phyloP scores from a whole-genome alignment of 129 eudicot species.

The Glebionis coronaria region DNA sequence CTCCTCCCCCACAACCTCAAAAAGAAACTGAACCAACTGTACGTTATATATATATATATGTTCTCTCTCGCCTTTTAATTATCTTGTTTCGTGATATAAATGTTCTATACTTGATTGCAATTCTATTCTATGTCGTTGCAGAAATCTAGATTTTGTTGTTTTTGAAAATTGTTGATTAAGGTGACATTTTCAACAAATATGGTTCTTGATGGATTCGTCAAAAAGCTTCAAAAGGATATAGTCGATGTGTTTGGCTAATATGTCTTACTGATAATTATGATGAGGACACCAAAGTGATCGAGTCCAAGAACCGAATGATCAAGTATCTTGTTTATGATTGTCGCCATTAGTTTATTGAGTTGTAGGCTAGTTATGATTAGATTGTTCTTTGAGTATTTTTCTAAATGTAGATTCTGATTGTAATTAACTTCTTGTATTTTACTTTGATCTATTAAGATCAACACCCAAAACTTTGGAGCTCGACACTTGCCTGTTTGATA shows the following conservation, averaged over 20 bases:
- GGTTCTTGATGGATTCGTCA: slow-evolving; percentile 20
- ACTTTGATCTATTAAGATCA: background rate
- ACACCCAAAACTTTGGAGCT: background rate
- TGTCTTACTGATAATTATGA: background rate
- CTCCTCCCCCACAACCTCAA: slow-evolving; percentile 18
- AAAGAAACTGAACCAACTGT: slow-evolving; percentile 14
- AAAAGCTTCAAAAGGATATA: slow-evolving; percentile 11
- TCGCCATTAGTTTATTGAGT: slow-evolving; percentile 9
- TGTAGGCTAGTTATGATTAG: slow-evolving; percentile 16
- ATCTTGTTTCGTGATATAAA: background rate
- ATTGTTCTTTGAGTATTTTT: slow-evolving; percentile 4
- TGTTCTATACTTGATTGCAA: background rate
- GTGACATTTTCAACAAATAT: slow-evolving; percentile 7
- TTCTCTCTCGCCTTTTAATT: background rate
- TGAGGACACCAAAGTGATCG: slow-evolving; percentile 19
- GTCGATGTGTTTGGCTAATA: slow-evolving; percentile 12
- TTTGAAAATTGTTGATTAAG: slow-evolving; percentile 16
- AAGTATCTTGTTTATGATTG: slow-evolving; percentile 7
- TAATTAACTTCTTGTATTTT: background rate
- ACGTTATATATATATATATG: background rate
- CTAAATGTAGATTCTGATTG: background rate
- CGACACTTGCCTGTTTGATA: background rate
- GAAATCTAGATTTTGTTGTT: slow-evolving; percentile 31
- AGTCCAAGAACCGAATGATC: slow-evolving; percentile 13
- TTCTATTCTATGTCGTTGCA: slow-evolving; percentile 10